These are phyloP conservation scores for Pulveroboletus sp. DNA, from an alignment of 768 basidiomycete genomes.

Conservation along the genomic window DNA sequence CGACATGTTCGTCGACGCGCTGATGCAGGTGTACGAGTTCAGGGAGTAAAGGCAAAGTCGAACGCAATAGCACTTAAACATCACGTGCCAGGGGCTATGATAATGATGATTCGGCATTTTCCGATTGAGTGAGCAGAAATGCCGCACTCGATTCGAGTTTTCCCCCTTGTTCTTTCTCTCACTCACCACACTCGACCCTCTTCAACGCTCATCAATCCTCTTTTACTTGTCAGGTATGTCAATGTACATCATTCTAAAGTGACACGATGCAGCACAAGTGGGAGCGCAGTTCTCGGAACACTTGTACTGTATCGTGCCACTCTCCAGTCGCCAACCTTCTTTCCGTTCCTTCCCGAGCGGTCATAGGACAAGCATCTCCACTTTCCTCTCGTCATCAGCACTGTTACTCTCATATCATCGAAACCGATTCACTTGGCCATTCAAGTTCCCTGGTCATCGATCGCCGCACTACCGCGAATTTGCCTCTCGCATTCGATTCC, in stretches of 20 bases:
- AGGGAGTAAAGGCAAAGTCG: background rate
- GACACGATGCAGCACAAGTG: constrained; percentile 30
- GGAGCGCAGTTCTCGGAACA: constrained; percentile 49
- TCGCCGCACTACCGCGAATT: background rate
- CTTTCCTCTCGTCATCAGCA: background rate
- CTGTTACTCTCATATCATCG: background rate
- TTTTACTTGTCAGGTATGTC: too few relatives aligned
- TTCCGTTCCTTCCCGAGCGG: too few relatives aligned
- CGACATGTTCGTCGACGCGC: background rate
- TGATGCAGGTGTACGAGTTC: background rate
- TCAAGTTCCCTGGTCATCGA: background rate
- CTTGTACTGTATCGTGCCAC: constrained; percentile 28
- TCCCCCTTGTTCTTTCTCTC: background rate
- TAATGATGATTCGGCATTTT: constrained; percentile 24
- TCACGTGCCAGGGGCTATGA: constrained; percentile 9
- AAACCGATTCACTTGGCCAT: background rate
- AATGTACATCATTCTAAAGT: background rate
- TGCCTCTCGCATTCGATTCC: background rate
- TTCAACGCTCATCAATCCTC: background rate
- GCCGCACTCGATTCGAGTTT: constrained; percentile 32
- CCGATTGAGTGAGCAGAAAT: constrained; percentile 41
- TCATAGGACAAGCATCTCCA: background rate
- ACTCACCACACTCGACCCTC: background rate
- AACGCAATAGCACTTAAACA: too few relatives aligned
- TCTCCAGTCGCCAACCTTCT: too few relatives aligned